These are phyloP conservation scores for Schizothecium vesticola DNA, from an alignment of 495 filamentous ascomycete species.

Conservation along the genomic window DNA sequence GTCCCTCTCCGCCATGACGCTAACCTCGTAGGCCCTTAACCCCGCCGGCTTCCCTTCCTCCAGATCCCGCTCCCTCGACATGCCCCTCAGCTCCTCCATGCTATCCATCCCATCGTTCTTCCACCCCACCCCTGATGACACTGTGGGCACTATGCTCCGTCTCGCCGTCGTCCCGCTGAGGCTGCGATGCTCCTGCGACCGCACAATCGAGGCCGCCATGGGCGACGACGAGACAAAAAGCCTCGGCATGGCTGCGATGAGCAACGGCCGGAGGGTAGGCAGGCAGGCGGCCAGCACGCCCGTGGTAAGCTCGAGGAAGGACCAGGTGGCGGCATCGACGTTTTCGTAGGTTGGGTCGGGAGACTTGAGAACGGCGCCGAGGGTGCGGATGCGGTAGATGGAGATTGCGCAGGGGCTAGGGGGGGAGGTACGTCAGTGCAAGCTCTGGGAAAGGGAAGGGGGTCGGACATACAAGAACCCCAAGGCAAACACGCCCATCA, in stretches of 20 bases:
- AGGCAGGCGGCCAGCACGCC: slow-evolving; percentile 52
- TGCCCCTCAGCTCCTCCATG: not conserved
- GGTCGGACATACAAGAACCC: slow-evolving; percentile 37
- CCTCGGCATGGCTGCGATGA: slow-evolving; percentile 18
- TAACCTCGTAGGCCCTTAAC: slow-evolving; percentile 1
- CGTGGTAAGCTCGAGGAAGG: slow-evolving; percentile 48
- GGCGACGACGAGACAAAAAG: slow-evolving; percentile 11
- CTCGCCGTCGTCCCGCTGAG: not conserved
- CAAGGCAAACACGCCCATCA: slow-evolving; percentile 41
- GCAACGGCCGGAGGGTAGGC: slow-evolving; percentile 43
- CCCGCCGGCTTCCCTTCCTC: not conserved
- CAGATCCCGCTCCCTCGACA: not conserved
- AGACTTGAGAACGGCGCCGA: slow-evolving; percentile 36
- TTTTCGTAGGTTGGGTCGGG: slow-evolving; percentile 38
- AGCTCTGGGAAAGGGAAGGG: slow-evolving; percentile 17
- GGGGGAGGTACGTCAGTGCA: not conserved
- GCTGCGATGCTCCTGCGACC: not conserved
- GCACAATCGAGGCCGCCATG: not conserved
- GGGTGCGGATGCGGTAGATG: slow-evolving; percentile 33
- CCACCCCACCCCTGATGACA: not conserved
- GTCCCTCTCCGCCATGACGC: not conserved
- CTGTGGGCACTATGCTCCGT: not conserved
- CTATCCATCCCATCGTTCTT: not conserved
- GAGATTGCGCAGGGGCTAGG: slow-evolving; percentile 29
- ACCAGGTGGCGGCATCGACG: slow-evolving; percentile 51